phyloP scores from a whole-genome alignment of 805 yeast genomes.

The Metschnikowia sp. region DNA sequence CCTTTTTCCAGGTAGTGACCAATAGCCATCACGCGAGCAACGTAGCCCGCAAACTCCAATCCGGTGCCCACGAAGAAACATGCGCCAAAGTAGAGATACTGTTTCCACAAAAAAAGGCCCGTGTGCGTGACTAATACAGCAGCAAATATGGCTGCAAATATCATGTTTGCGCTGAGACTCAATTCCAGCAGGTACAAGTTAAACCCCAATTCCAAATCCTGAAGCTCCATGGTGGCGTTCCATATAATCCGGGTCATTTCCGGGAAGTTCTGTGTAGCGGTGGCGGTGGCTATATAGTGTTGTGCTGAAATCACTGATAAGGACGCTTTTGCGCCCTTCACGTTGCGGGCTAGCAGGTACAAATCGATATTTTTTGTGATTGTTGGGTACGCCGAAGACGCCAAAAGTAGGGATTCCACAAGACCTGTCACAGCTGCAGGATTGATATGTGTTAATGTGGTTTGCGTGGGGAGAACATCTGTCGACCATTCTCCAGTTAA shows the following conservation, averaged over 20 bases:
- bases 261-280: constrained; percentile 20
- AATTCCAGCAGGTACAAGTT: constrained; percentile 18
- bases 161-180: constrained; percentile 11
- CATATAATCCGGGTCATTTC: constrained; percentile 17
- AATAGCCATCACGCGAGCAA: constrained; percentile 52
- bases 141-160: constrained; percentile 17
- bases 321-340: constrained; percentile 22
- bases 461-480: constrained; percentile 17
- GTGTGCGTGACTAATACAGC: constrained; percentile 14
- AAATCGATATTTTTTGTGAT: constrained; percentile 16
- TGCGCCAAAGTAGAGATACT: constrained; percentile 64
- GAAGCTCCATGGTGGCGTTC: constrained; percentile 21
- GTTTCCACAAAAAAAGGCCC: constrained; percentile 37
- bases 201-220: constrained; percentile 19
- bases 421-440: constrained; percentile 15
- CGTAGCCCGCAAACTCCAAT: constrained; percentile 66
- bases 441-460: constrained; percentile 18
- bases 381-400: constrained; percentile 15
- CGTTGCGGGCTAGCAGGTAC: constrained; percentile 15
- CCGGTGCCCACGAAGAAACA: constrained; percentile 54
- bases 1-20: constrained; percentile 19
- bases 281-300: constrained; percentile 22
- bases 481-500: constrained; percentile 20
- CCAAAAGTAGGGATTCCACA: constrained; percentile 11
- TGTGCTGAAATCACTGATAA: constrained; percentile 20